Evolutionary conservation across 2,329 filamentous ascomycete species (phyloP).

Genomic region (Fusarium caatingaense): DNA sequence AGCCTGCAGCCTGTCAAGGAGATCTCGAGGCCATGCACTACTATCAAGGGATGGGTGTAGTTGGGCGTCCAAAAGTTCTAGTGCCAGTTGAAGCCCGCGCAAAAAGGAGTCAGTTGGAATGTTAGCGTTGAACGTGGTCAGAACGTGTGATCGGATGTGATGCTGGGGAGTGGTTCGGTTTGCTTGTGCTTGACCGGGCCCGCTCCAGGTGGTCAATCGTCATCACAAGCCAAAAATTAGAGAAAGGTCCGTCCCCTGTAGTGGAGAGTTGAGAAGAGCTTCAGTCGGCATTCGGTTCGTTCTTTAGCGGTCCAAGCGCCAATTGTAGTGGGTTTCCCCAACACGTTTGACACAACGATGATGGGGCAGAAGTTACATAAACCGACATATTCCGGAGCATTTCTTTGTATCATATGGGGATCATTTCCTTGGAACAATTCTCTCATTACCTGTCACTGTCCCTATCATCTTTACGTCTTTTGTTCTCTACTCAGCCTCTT

Average conservation of each 20-base stretch:
- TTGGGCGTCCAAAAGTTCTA: too few species aligned
- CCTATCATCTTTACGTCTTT: neutral
- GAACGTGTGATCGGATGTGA: constrained; percentile 17
- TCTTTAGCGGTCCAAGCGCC: constrained; percentile 28
- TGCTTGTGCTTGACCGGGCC: constrained; percentile 18
- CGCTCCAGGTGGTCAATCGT: constrained; percentile 23
- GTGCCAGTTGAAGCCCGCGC: neutral
- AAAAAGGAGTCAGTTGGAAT: neutral
- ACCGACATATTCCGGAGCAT: constrained; percentile 45
- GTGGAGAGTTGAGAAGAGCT: neutral
- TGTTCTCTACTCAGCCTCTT: neutral
- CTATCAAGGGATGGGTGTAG: constrained; percentile 1
- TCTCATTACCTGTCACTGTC: neutral
- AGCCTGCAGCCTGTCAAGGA: constrained; percentile 43
- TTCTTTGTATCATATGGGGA: neutral
- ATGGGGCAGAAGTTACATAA: constrained; percentile 24
- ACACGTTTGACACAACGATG: constrained; percentile 44
- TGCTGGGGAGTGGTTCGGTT: constrained; percentile 18
- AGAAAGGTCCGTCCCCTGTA: neutral
- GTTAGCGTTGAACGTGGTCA: constrained; percentile 36
- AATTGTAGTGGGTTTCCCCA: constrained; percentile 43
- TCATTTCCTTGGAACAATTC: constrained; percentile 3
- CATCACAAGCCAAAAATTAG: constrained; percentile 39
- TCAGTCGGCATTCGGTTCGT: constrained; percentile 1
- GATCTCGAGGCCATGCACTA: constrained; percentile 42